A percentile compares a stretch with the other conserved stretches of the same genome.
These are phyloP conservation scores for Fremontodendron californicum DNA, from an alignment of 345 rosid species.

Conservation along the genomic window DNA sequence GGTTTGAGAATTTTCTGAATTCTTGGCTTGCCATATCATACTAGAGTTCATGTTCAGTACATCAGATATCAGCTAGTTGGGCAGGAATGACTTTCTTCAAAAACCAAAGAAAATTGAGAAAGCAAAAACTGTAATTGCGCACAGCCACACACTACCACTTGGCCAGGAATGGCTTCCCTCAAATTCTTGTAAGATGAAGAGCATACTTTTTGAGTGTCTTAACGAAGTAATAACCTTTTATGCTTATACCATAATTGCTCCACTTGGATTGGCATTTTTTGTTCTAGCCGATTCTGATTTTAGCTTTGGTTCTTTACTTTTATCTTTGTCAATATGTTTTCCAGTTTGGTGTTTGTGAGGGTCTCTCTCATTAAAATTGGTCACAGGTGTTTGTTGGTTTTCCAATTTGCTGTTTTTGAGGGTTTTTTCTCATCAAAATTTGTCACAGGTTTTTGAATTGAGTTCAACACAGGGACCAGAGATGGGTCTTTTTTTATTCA, in stretches of 20 bases:
- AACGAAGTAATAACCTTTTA: background rate
- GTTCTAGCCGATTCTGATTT: background rate
- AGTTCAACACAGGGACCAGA: conserved; percentile 80
- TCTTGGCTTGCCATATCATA: background rate
- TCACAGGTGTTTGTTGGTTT: conserved; percentile 46
- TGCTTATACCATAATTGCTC: background rate
- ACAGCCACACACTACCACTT: background rate
- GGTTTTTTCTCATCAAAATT: conserved; percentile 18
- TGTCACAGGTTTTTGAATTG: conserved; percentile 70
- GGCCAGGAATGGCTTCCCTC: background rate
- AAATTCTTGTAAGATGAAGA: background rate
- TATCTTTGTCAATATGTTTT: background rate
- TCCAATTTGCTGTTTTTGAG: background rate
- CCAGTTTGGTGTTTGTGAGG: background rate
- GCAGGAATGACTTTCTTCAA: background rate
- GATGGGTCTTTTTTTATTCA: conserved; percentile 69
- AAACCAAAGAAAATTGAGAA: background rate
- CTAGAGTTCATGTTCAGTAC: background rate
- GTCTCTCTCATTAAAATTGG: conserved; percentile 24
- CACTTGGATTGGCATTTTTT: background rate
- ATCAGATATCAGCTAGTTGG: background rate
- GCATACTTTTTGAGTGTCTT: background rate
- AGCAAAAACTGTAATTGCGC: background rate
- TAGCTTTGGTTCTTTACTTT: background rate
- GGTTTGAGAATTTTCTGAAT: background rate